Base-by-base conservation (phyloP, 768 basidiomycete genomes). In the Termitomyces titanicus region DNA sequence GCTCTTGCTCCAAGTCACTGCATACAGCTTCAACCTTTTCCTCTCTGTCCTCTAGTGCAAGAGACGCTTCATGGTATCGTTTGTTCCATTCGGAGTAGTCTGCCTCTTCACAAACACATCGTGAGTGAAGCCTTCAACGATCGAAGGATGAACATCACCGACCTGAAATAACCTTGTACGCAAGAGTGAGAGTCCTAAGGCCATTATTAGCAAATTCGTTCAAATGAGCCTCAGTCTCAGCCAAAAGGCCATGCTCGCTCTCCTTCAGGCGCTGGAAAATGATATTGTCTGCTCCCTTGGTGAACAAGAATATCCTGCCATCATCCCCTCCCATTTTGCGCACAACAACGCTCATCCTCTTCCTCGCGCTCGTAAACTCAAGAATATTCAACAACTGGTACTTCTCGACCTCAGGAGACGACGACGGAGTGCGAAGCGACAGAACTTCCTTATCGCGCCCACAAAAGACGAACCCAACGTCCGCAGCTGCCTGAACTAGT, bases 231-330 rank as follows among this genome's bases (percentile, higher is more conserved):
- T 94, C 93, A 22, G 96, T 98, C 62, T 78, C 79, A 47, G 73
- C 72, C 72, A 86, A 90, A 54, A 94, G 68, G 47, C 85, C 85
- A 24, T 82, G 81, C 24, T 69, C 70, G 15, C 88, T 89, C 1
- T 78, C 65, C 55, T 78, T 83, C 51, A 97, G 73, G 47, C 95
- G 79, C 66, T 98, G 94, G 63, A 97, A 97, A 57, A 98, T 90
- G 64, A 98, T 87, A 62, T 93, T 96, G 69, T 98, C 96, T 15
- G 96, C 96, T 17, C 96, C 96, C 70, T 98, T 98, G 52, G 79
- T 80, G 46, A 98, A 71, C 59, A 89, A 68, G 62, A 94, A 84
- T 34, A 95, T 65, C 53, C 84, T 69, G 46, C 73, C 70, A 46
- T 81, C 79, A 12, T 77, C 82, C 40, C 81, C 83, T 44, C 80